Evolutionary conservation across 805 yeast genomes (phyloP), one percentile per base, ranked within the genome.

Genomic region (Pichia deserticola): DNA sequence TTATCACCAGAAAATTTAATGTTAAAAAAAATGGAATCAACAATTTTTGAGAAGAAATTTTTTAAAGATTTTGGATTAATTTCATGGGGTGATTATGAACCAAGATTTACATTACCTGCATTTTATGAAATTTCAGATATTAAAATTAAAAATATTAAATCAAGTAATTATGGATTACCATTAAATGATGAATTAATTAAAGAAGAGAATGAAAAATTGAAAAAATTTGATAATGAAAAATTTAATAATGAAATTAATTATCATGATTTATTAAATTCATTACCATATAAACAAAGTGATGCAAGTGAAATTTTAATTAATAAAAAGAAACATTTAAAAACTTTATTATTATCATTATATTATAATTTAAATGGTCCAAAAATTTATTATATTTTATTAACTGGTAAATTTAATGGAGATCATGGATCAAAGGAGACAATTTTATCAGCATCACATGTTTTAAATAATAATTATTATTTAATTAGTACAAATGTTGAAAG

Each of bases 71-170:
- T 69, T 25, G 89, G 89, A 4, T 64, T 84, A 54, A 72, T 84
- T 29, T 65, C 77, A 7, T 88, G 95, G 92, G 90, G 92, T 5
- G 95, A 86, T 65, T 86, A 80, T 62, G 86, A 93, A 89, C 76
- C 78, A 60, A 74, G 95, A 54, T 77, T 83, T 7, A 85, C 89
- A 4, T 76, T 86, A 2, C 95, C 95, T 7, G 67, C 68, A 34
- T 83, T 77, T 59, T 88, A 84, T 63, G 72, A 77, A 20, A 77
- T 86, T 53, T 82, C 84, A 0, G 82, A 77, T 1, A 62, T 74
- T 10, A 62, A 60, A 30, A 60, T 72, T 7, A 70, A 63, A 40
- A 66, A 63, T 56, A 59, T 56, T 8, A 66, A 65, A 30, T 58
- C 65, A 1, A 69, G 72, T 20, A 69, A 72, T 11, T 61, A 61